Evolutionary conservation across 1,284 basidiomycete genomes (phyloP).

Genomic region (Irpex lacteus): DNA sequence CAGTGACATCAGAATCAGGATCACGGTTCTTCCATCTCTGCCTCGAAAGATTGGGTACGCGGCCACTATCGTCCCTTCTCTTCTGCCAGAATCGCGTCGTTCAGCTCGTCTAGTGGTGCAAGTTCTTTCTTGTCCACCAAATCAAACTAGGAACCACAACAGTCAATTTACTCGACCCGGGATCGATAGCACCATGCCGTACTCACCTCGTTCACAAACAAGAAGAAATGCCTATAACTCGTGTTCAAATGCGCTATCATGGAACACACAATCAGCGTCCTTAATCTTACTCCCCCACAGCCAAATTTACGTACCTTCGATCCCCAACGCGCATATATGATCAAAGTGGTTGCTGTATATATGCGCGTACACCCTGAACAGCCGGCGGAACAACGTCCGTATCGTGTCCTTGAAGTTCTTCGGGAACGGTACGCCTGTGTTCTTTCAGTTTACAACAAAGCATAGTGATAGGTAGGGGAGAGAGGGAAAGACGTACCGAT

Average conservation of each 20-base stretch:
- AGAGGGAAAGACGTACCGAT: conserved; percentile 58
- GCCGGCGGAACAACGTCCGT: conserved; percentile 86
- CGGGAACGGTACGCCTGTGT: conserved; percentile 86
- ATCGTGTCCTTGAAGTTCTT: conserved; percentile 89
- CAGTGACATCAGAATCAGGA: too few relatives aligned
- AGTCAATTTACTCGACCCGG: neutral
- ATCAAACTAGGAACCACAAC: conserved; percentile 66
- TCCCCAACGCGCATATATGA: conserved; percentile 96
- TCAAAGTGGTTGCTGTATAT: conserved; percentile 99
- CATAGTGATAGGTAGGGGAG: neutral
- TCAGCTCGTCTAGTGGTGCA: conserved; percentile 93
- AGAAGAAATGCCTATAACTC: conserved; percentile 96
- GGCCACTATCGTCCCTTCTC: conserved; percentile 53
- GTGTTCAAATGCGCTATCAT: conserved; percentile 93
- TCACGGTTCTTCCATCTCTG: too few relatives aligned
- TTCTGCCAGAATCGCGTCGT: conserved; percentile 91
- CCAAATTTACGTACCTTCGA: conserved; percentile 76
- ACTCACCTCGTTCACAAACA: conserved; percentile 92
- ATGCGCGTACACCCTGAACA: conserved; percentile 98
- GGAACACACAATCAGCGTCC: neutral
- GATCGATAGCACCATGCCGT: neutral
- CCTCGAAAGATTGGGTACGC: too few relatives aligned
- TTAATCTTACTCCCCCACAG: neutral
- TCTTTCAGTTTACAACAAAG: neutral
- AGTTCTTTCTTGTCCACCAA: conserved; percentile 98